Evolutionary conservation across 768 basidiomycete genomes (phyloP).

Genomic region (Boletus coccyginus): DNA sequence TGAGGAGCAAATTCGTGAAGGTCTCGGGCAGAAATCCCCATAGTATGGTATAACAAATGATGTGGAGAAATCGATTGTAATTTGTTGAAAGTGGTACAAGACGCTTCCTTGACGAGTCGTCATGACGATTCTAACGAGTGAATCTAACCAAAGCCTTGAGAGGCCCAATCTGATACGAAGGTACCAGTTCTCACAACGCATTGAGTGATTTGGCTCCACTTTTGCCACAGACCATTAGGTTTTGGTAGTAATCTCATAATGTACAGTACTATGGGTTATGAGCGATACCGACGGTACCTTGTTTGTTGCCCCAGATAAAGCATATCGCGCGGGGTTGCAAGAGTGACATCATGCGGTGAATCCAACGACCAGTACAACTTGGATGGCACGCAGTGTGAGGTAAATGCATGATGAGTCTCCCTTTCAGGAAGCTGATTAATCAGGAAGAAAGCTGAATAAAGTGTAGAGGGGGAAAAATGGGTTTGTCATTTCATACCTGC

Average conservation of each 20-base stretch:
- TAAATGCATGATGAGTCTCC: not conserved
- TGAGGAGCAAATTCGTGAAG: constrained; percentile 4
- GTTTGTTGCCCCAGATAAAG: not conserved
- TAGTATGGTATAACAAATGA: not conserved
- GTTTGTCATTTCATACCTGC: not conserved
- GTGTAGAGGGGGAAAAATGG: not conserved
- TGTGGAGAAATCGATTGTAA: not conserved
- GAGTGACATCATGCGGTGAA: not conserved
- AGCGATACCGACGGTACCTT: too few relatives aligned
- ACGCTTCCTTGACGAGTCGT: not conserved
- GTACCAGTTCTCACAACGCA: not conserved
- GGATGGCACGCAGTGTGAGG: not conserved
- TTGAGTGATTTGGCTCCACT: too few relatives aligned
- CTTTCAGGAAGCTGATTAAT: not conserved
- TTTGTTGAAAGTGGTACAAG: not conserved
- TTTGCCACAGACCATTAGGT: too few relatives aligned
- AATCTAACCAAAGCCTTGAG: too few relatives aligned
- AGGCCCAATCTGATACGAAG: too few relatives aligned
- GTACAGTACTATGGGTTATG: too few relatives aligned
- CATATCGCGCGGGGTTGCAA: not conserved
- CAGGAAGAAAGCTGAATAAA: not conserved
- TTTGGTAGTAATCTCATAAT: too few relatives aligned
- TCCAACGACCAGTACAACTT: too few relatives aligned
- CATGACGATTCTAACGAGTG: not conserved
- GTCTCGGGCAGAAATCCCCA: not conserved